Evolutionary conservation across 2,329 filamentous ascomycete species (phyloP).

Genomic region (Neofusicoccum cordaticola): DNA sequence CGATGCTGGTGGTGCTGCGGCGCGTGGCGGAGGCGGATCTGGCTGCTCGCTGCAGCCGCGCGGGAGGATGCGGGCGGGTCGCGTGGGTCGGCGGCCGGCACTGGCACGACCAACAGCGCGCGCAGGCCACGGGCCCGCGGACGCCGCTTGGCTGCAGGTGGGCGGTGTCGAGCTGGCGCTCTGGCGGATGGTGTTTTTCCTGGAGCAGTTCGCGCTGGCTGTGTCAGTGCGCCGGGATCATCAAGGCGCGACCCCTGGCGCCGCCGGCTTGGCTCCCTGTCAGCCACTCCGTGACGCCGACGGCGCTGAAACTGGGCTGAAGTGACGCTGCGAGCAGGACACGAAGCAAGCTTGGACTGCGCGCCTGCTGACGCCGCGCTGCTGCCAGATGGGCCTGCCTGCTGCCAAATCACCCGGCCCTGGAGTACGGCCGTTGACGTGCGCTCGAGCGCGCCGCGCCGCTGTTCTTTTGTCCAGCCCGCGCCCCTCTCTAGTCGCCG

Average conservation of each 20-base stretch:
- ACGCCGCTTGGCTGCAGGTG: background rate
- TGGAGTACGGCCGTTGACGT: constrained; percentile 3
- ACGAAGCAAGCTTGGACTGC: background rate
- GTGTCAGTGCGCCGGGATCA: background rate
- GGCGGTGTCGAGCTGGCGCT: background rate
- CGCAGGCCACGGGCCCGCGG: background rate
- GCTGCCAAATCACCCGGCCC: background rate
- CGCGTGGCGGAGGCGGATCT: background rate
- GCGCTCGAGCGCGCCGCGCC: background rate
- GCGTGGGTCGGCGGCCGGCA: background rate
- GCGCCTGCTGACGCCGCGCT: background rate
- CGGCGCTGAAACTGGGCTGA: background rate
- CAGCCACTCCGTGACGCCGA: constrained; percentile 1
- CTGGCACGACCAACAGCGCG: no score
- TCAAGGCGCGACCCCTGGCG: background rate
- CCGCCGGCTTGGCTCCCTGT: background rate
- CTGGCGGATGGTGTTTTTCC: background rate
- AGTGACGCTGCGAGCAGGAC: background rate
- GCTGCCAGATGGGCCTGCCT: background rate
- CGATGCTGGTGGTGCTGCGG: background rate
- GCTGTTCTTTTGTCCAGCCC: background rate
- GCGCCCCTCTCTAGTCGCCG: background rate
- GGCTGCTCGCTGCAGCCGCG: background rate
- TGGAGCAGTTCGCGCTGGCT: background rate
- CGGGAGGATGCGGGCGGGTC: background rate